Evolutionary conservation across 176 grass and related monocot genomes (phyloP).

Genomic region (Dendrocalamus sinicus): DNA sequence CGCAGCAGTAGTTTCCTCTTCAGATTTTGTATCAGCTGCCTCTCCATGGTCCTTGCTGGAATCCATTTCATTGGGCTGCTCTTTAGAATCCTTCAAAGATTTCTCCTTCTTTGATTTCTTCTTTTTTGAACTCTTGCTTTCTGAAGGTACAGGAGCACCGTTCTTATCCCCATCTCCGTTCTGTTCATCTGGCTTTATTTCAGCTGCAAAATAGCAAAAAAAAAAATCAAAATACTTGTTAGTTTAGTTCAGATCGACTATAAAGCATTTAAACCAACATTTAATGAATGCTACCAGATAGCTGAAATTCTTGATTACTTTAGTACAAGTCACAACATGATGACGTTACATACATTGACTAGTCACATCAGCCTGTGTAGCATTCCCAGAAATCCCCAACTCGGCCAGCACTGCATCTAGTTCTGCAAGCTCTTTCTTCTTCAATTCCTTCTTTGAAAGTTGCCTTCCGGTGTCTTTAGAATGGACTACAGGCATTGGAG

Average conservation of each 20-base stretch:
- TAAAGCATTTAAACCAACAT: background rate
- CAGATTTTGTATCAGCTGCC: constrained; percentile 29
- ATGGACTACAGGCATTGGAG: constrained; percentile 30
- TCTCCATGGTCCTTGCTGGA: constrained; percentile 40
- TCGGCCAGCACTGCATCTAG: constrained; percentile 73
- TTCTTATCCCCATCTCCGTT: constrained; percentile 49
- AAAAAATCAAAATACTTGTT: background rate
- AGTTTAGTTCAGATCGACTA: background rate
- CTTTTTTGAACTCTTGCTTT: constrained; percentile 68
- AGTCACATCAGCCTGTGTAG: background rate
- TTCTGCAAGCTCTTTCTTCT: constrained; percentile 77
- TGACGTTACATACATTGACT: constrained; percentile 29
- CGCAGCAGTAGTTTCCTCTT: constrained; percentile 46
- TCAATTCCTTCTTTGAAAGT: constrained; percentile 79
- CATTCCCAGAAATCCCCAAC: constrained; percentile 57
- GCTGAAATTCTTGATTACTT: background rate
- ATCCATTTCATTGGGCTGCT: constrained; percentile 44
- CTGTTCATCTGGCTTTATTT: constrained; percentile 39
- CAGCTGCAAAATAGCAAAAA: constrained; percentile 31
- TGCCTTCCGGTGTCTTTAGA: constrained; percentile 70
- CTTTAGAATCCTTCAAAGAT: constrained; percentile 47
- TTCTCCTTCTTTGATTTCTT: constrained; percentile 76
- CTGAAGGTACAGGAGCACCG: constrained; percentile 33
- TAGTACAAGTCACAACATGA: background rate
- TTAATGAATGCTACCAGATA: background rate